These are phyloP conservation scores for Phoenix roebelenii DNA, from an alignment of 176 grass and related monocot species.

Conservation along the genomic window DNA sequence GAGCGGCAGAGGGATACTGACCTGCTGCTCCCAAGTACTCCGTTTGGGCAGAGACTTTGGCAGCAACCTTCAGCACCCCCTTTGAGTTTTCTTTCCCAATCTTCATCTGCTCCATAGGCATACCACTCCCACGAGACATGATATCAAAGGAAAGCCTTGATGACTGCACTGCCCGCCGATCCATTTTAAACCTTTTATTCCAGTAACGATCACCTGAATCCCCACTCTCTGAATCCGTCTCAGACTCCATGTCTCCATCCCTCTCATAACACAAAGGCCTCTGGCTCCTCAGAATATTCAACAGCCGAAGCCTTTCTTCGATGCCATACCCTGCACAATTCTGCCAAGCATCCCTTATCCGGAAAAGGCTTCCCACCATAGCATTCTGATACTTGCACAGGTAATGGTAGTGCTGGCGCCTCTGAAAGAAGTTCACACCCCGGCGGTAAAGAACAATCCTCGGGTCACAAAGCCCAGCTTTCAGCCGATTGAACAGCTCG, in stretches of 20 bases:
- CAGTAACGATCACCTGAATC: slow-evolving; percentile 31
- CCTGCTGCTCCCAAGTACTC: slow-evolving; percentile 18
- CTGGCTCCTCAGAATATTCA: slow-evolving; percentile 39
- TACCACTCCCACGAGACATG: not conserved
- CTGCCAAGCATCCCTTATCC: slow-evolving; percentile 70
- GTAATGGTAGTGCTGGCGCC: slow-evolving; percentile 59
- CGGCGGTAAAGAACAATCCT: slow-evolving; percentile 54
- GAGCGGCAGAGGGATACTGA: not conserved
- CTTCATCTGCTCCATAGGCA: slow-evolving; percentile 24
- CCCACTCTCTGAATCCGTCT: slow-evolving; percentile 47
- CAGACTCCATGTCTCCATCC: slow-evolving; percentile 10
- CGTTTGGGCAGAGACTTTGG: slow-evolving; percentile 16
- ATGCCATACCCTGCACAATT: slow-evolving; percentile 38
- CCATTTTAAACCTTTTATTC: slow-evolving; percentile 29
- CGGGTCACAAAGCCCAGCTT: slow-evolving; percentile 71
- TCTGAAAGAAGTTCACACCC: slow-evolving; percentile 37
- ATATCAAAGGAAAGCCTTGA: not conserved
- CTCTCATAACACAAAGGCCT: slow-evolving; percentile 19
- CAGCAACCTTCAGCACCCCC: slow-evolving; percentile 33
- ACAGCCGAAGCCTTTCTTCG: slow-evolving; percentile 44
- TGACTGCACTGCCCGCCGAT: not conserved
- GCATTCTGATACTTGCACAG: slow-evolving; percentile 72
- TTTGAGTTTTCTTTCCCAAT: slow-evolving; percentile 38
- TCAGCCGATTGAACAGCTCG: slow-evolving; percentile 38
- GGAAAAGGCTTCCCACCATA: slow-evolving; percentile 44